A percentile compares a stretch with the other conserved stretches of the same genome.
These are phyloP conservation scores for Alternaria brassicae DNA, from an alignment of 2,329 filamentous ascomycete genomes.

Conservation along the genomic window DNA sequence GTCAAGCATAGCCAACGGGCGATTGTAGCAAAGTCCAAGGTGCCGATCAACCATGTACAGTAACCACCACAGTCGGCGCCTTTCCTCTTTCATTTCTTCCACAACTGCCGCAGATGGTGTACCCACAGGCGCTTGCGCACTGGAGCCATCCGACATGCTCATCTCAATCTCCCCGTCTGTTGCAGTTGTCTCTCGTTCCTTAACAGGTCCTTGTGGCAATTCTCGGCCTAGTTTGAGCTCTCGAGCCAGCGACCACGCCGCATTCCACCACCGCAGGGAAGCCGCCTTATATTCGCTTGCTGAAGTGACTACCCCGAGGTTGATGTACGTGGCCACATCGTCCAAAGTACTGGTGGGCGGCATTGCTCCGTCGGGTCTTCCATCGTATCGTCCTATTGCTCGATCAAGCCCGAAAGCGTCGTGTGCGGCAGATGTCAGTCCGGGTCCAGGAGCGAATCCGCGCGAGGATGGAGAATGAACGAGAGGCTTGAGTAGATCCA, in stretches of 20 bases:
- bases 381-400: constrained; percentile 61
- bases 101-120: constrained; percentile 46
- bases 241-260: constrained; percentile 85
- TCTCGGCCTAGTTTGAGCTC: constrained; percentile 90
- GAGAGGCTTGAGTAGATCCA: constrained; percentile 83
- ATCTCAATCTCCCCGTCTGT: constrained; percentile 50
- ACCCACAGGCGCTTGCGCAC: constrained; percentile 33
- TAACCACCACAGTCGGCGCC: constrained; percentile 91
- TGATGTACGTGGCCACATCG: constrained; percentile 89
- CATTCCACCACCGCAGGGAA: constrained; percentile 92
- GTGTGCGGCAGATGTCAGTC: constrained; percentile 76
- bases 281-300: constrained; percentile 85
- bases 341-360: constrained; percentile 72
- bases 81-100: constrained; percentile 73
- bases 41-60: constrained; percentile 86
- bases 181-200: constrained; percentile 38
- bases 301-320: constrained; percentile 87
- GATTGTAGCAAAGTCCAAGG: constrained; percentile 87
- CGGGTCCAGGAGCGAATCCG: constrained; percentile 59
- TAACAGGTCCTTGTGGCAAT: constrained; percentile 66
- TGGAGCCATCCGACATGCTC: constrained; percentile 39
- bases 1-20: constrained; percentile 84
- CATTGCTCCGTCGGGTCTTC: constrained; percentile 56
- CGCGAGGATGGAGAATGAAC: constrained; percentile 75
- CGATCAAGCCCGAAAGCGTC: constrained; percentile 78